Base-by-base conservation (phyloP, 2,329 filamentous ascomycete genomes). In the Fusarium denticulatum region DNA sequence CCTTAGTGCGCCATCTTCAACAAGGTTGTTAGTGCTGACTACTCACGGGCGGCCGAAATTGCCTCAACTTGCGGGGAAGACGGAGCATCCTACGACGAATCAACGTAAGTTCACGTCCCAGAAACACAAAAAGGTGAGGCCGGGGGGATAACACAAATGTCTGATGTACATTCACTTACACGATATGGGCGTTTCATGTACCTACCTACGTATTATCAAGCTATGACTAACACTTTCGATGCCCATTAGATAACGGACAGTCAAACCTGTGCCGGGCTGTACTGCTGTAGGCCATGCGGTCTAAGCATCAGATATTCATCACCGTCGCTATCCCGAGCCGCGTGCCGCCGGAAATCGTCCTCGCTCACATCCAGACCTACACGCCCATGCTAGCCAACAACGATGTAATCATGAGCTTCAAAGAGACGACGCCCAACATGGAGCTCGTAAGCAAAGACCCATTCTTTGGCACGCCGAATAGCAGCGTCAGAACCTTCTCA, bases 261-360 rank as follows among this genome's bases (percentile, higher is more conserved):
- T n/a, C n/a, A n/a, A n/a, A n/a, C n/a, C 43, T 15, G 18, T 46
- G 16, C 36, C 36, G 22, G 15, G 9, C 43, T 47, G 45, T n/a
- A 12, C 42, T n/a, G 50, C 36, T 14, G 37, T 40, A 53, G 52
- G 67, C 66, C 22, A 73, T 73, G 71, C 66, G 71, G 46, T 74
- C 67, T 20, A 60, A 57, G 36, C 62, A 73, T 43, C 67, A 58
- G 20, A 52, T 61, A 34, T 59, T 37, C 62, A 67, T 73, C 58
- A 63, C 61, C 20, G 59, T 71, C 14, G 71, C 71, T 36, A 73
- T 73, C 36, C 67, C 71, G 14, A 60, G 63, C 39, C 63, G 26
- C 15, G 60, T 73, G 40, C 71, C 71, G 4, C 71, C 71, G 18
- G 71, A 73, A 50, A 47, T 71, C 14, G 71, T 73, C 16, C 71